Percentiles rank a stretch among this genome's conserved stretches.
phyloP scores from a whole-genome alignment of 2,329 filamentous ascomycete genomes.

The Amauroascus verrucosus region DNA sequence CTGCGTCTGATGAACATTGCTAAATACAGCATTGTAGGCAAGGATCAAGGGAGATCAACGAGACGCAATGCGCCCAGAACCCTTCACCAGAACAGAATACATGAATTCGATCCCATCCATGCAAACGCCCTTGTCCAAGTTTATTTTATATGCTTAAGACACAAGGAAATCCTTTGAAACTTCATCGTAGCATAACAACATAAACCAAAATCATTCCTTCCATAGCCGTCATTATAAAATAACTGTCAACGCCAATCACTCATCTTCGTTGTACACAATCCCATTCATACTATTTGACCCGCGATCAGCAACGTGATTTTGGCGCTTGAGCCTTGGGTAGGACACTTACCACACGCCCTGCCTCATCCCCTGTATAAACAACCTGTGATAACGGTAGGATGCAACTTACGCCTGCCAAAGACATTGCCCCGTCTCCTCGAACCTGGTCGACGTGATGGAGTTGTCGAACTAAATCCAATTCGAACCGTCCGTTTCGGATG shows the following conservation, averaged over 20 bases:
- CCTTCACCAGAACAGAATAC: not conserved
- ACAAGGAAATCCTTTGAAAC: not conserved
- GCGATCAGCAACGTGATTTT: slow-evolving; percentile 3
- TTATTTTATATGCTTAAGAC: not conserved
- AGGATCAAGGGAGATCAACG: not conserved
- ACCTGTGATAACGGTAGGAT: slow-evolving; percentile 71
- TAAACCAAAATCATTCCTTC: slow-evolving; percentile 1
- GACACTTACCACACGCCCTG: slow-evolving; percentile 69
- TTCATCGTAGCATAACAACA: not conserved
- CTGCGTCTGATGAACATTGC: not conserved
- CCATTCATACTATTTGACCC: slow-evolving; percentile 44
- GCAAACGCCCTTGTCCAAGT: not conserved
- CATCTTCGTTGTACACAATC: slow-evolving; percentile 45
- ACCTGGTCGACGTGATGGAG: slow-evolving; percentile 68
- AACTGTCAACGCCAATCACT: not conserved
- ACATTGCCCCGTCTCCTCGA: slow-evolving; percentile 49
- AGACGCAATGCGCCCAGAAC: not conserved
- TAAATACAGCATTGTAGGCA: not conserved
- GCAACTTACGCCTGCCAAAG: slow-evolving; percentile 64
- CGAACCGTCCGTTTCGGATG: slow-evolving; percentile 56
- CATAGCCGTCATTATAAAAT: not conserved
- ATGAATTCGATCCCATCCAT: not conserved
- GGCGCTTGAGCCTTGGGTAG: not conserved
- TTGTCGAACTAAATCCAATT: slow-evolving; percentile 65
- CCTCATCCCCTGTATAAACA: slow-evolving; percentile 90